A percentile compares a stretch with the other conserved stretches of the same genome.
Evolutionary conservation across 768 basidiomycete genomes (phyloP).

Genomic region (Macrocybe gigantea): DNA sequence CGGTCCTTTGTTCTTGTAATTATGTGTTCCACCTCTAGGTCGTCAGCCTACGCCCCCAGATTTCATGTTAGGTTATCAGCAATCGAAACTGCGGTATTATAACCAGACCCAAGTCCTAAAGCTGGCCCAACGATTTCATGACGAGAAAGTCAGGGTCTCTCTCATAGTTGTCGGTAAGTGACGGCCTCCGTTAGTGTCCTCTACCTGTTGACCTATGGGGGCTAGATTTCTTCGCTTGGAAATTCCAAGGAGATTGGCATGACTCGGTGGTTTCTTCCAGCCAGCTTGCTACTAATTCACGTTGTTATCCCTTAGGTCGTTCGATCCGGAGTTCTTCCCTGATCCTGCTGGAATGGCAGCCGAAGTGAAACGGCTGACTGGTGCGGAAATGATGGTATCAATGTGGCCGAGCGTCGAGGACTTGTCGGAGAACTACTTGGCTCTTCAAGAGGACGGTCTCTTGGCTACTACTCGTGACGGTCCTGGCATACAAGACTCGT

Average conservation of each 20-base stretch:
- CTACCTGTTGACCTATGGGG: background rate
- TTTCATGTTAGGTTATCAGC: conserved; percentile 29
- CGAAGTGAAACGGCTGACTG: conserved; percentile 26
- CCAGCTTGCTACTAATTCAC: background rate
- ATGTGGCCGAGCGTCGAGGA: conserved; percentile 33
- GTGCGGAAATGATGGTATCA: conserved; percentile 33
- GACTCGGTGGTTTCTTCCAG: background rate
- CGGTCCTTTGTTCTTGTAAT: too few relatives aligned
- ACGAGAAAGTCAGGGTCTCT: conserved; percentile 28
- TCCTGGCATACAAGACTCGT: conserved; percentile 28
- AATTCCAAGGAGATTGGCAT: conserved; percentile 31
- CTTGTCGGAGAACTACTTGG: conserved; percentile 26
- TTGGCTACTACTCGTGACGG: conserved; percentile 29
- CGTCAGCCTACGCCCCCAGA: conserved; percentile 31
- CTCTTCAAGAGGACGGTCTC: conserved; percentile 24
- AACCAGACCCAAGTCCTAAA: conserved; percentile 28
- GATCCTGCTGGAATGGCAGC: conserved; percentile 27
- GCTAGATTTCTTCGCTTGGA: conserved; percentile 31
- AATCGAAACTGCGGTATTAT: conserved; percentile 30
- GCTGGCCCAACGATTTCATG: conserved; percentile 28
- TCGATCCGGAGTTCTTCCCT: conserved; percentile 27
- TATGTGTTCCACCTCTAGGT: conserved; percentile 5
- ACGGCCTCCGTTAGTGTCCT: background rate
- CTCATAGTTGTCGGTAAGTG: conserved; percentile 26
- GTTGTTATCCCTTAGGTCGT: conserved; percentile 18